Evolutionary conservation across 2,329 filamentous ascomycete genomes (phyloP), one percentile per base, ranked within the genome.

Genomic region (Fusarium marasasianum): DNA sequence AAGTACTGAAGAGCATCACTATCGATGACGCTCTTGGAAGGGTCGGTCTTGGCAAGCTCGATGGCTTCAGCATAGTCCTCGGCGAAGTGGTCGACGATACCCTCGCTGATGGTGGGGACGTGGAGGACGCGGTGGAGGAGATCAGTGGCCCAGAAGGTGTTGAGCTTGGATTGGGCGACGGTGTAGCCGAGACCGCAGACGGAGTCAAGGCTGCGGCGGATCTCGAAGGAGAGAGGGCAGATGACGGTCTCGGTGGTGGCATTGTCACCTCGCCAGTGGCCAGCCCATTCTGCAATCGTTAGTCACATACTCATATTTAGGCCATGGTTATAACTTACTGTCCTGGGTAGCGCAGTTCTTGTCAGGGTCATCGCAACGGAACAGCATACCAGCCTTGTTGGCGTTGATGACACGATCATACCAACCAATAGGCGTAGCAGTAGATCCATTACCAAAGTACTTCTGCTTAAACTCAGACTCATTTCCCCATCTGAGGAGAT

Each of bases 311-410:
- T 20, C 1, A 12, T 18, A 1, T 1, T 6, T 2, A 3, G 2
- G 3, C 1, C 0, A 12, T 8, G 1, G 0, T 12, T 18, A 8
- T 7, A 8, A 78, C 82, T 60, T 75, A 84, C 83, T 78, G 33
- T 86, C 84, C 77, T 85, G 86, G 17, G 79, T 86, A 11, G 72
- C 82, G 76, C 91, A 93, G 82, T 93, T 93, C 26, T 85, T 82
- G 74, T 93, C 92, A 0, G 89, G 87, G 73, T 93, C 89, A 69
- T 94, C 92, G 75, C 92, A 93, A 26, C 91, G 88, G 84, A 93
- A 93, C 24, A 90, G 78, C 51, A 91, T 84, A 33, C 83, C 85
- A 0, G 83, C 82, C 77, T 89, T 89, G 80, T 92, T 87, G 3
- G 86, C 90, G 48, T 85, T 85, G 75, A 89, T 83, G 38, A 93